Base-by-base conservation (phyloP, 23 red algal genomes). In the Pyropia yezoensis region DNA sequence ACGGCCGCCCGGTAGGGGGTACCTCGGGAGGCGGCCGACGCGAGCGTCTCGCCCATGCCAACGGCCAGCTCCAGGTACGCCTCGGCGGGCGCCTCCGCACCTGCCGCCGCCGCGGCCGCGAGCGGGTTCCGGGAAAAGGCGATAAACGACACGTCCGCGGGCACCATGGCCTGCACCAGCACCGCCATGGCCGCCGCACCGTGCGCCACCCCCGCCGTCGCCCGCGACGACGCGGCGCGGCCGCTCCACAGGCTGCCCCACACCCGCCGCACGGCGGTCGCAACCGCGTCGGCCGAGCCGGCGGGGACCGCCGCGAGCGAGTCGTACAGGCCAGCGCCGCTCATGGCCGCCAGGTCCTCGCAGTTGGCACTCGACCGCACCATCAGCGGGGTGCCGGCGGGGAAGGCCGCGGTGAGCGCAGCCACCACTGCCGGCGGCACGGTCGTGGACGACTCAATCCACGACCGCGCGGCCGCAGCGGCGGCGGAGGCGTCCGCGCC, bases 21-120 rank as follows among this genome's bases (percentile, higher is more conserved):
- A 2, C 85, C 85, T 2, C 55, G 65, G 6, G 54, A 39, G 20
- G 27, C 57, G 18, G 63, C 85, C 47, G 63, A 72, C 11, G 85
- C 85, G 30, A 90, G 67, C 53, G 85, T 90, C 65, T 90, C 85
- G 58, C 85, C 85, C 85, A 90, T 90, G 4, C 85, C 85, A 14
- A 81, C 70, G 18, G 85, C 85, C 27, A 80, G 21, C 50, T 90
- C 85, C 14, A 90, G 65, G 76, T 90, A 90, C 13, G 26, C 63
- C 47, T 66, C 63, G 57, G 24, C 29, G 11, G 39, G 39, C 7
- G 39, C 39, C 4, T 8, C 39, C 16, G 76, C 47, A 11, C 17
- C 50, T 8, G 47, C 29, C 19, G 29, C 39, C 52, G 62, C 59
- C 21, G 59, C 69, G 5, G 29, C 27, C 2, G 20, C 24, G 39